A percentile compares a stretch with the other conserved stretches of the same genome.
These are phyloP conservation scores for Neonothopanus nambi DNA, from an alignment of 1,284 basidiomycete genomes.

Conservation along the genomic window DNA sequence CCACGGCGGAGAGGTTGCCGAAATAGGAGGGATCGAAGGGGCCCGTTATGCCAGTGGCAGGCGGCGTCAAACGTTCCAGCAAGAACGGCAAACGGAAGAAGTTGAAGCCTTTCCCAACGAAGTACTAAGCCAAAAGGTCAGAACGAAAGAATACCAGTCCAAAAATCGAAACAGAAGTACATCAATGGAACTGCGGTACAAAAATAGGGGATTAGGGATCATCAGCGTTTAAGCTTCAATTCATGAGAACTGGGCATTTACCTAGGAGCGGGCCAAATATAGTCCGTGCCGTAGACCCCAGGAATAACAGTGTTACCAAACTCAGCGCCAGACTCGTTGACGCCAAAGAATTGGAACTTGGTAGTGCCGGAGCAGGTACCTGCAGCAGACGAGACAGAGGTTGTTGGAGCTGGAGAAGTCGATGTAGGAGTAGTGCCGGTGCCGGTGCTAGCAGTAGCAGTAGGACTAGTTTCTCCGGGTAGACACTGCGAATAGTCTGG, in stretches of 20 bases:
- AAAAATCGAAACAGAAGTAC: constrained; percentile 13
- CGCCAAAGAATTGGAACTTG: constrained; percentile 65
- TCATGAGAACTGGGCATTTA: constrained; percentile 9
- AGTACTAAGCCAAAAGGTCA: constrained; percentile 39
- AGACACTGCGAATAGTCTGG: constrained; percentile 43
- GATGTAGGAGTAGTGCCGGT: constrained; percentile 16
- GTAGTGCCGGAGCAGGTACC: constrained; percentile 39
- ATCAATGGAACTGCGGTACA: constrained; percentile 15
- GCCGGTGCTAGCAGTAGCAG: constrained; percentile 11
- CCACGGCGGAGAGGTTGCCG: constrained; percentile 45
- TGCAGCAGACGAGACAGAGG: constrained; percentile 24
- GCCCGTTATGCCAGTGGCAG: constrained; percentile 52
- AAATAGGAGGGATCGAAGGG: constrained; percentile 55
- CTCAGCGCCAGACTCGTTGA: constrained; percentile 63
- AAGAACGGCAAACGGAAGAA: constrained; percentile 64
- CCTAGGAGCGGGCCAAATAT: constrained; percentile 20
- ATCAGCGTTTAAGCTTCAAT: not conserved
- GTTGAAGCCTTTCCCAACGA: constrained; percentile 58
- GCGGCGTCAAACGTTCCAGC: constrained; percentile 56
- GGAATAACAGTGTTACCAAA: constrained; percentile 49
- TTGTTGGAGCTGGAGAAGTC: constrained; percentile 20
- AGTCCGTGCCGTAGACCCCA: constrained; percentile 32
- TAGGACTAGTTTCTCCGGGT: constrained; percentile 22
- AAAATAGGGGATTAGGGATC: not conserved
- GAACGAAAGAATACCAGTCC: not conserved